Evolutionary conservation across 495 filamentous ascomycete species (phyloP).

Genomic region (Penicillium chermesinum): DNA sequence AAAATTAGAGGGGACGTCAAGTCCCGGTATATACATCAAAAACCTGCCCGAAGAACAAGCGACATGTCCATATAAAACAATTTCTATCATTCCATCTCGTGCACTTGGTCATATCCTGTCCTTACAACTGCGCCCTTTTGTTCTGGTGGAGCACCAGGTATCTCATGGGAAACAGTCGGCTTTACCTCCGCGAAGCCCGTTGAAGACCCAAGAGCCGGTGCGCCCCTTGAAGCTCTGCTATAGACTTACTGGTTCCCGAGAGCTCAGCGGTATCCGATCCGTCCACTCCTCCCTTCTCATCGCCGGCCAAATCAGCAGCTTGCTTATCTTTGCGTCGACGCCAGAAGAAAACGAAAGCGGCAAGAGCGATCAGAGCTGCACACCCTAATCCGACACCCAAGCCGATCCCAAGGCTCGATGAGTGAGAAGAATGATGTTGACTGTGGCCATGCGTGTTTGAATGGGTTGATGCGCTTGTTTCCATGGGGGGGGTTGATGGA

Average conservation of each 20-base stretch:
- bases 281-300: background rate
- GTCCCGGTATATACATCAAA: too few species aligned
- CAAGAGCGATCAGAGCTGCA: background rate
- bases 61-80: too few species aligned
- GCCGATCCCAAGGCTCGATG: constrained; percentile 1
- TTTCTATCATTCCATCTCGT: constrained; percentile 1
- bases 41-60: too few species aligned
- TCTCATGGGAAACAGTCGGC: too few species aligned
- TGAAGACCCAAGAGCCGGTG: background rate
- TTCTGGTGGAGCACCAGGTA: background rate
- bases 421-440: background rate
- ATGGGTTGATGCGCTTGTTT: background rate
- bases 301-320: background rate
- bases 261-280: background rate
- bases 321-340: background rate
- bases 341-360: background rate
- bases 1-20: too few species aligned
- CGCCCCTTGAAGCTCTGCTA: background rate
- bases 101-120: background rate
- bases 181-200: background rate
- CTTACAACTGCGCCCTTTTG: background rate
- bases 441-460: background rate
- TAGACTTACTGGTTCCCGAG: too few species aligned
- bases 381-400: constrained; percentile 1
- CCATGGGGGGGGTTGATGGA: background rate